Base-by-base conservation (phyloP, 1,284 basidiomycete genomes). In the Porogramme epimiltina region DNA sequence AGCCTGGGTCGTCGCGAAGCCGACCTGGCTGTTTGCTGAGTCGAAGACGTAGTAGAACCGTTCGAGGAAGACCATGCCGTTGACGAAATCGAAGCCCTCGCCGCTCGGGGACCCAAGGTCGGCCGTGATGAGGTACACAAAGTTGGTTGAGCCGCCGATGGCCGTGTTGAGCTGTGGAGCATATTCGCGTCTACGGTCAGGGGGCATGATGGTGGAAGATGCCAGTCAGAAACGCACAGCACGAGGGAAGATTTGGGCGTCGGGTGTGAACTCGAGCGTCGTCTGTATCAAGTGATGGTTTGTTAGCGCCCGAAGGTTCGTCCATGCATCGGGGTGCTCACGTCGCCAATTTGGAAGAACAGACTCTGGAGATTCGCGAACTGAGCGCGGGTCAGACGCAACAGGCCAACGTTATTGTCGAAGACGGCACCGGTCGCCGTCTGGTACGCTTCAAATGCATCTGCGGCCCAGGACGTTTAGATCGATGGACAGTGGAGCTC, bases 11-110 rank as follows among this genome's bases (percentile, higher is more conserved):
- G 60, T 71, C 2, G 79, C 78, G 45, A 80, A 69, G 16, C 79
- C 78, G 41, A 82, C 65, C 9, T 59, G 71, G 15, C 51, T 51
- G 69, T 82, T 80, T 31, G 72, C 67, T 26, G 79, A 80, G 61
- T 88, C 86, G 62, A 70, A 86, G 24, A 85, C 82, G n/a, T 77
- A 74, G 68, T 86, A 87, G 75, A 81, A 87, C 15, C 84, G 78
- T 67, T 87, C 80, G 16, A 76, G 62, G 45, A 66, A 70, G 13
- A 61, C 55, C 62, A 64, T 60, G 37, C 71, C 66, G 51, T 70
- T 66, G 49, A 69, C 61, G 56, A 69, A 68, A 51, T 68, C 67
- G 22, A 68, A 47, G 15, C 67, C 68, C 20, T 58, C 43, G 1
- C 67, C 66, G 24, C 56, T 57, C 11, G 43, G 31, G 10, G 56